Evolutionary conservation across 1,284 basidiomycete genomes (phyloP), one percentile per base, ranked within the genome.

Genomic region (Pyrrhoderma lamaoense): DNA sequence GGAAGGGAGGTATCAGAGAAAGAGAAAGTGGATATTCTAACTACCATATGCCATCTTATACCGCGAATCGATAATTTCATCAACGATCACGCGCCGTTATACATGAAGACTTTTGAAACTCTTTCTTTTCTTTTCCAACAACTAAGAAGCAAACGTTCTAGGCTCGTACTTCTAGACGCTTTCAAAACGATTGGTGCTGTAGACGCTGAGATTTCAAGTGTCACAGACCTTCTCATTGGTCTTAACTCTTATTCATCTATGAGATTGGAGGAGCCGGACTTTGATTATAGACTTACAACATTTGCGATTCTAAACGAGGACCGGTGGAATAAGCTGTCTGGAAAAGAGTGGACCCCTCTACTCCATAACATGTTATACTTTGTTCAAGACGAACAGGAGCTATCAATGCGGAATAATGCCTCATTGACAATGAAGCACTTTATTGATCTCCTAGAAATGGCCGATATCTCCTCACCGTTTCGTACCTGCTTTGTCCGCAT

Each of bases 231-330:
- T 2, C 63, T 92, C 38, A 74, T 75, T 9, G 78, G 80, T 1
- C 75, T 99, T 55, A 99, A 99, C 61, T 82, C 94, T 0, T 98
- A 85, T 66, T 94, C 92, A 1, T 68, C 66, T 1, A 86, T 80
- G 59, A 78, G 92, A 13, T 67, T 95, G 36, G 93, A 96, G 49
- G 93, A 99, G 64, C 89, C 93, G 1, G 92, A 99, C 65, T 97
- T 97, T 61, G 91, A 97, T 57, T 77, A 79, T 42, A 86, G 95
- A 2, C 72, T 99, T 13, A 65, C 69, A 1, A 93, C 91, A 0
- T 97, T 93, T 65, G 75, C 80, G 2, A 65, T 63, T 8, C 70
- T 99, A 48, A 95, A 92, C 65, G 85, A 87, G 48, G 68, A 67
- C 0, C 56, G 75, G 3, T 77, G 82, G 62, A 53, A 61, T 45